Evolutionary conservation across 2,329 filamentous ascomycete genomes (phyloP), one percentile per base, ranked within the genome.

Genomic region (Fusarium stilboides): DNA sequence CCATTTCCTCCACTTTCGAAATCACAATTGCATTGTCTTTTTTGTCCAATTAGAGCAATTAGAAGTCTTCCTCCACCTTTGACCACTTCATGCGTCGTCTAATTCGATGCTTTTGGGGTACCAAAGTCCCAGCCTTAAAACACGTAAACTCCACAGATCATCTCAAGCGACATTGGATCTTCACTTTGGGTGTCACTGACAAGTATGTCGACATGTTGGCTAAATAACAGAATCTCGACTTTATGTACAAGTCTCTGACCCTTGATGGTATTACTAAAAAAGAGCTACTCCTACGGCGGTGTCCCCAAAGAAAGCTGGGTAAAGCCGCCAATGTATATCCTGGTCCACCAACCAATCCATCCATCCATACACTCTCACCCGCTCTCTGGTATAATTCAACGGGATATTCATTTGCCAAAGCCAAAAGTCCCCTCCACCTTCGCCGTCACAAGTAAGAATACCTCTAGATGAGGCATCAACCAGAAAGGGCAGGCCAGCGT

Each of bases 331-430:
- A 53, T 45, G 34, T 49, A 33, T 69, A 69, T 69, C 71, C 62
- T 69, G 45, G 44, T 60, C 50, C 14, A 45, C 45, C 39, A 40
- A 39, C 49, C 45, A 49, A 61, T 45, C 56, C 49, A 31, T 22
- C 17, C 42, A 33, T 46, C 39, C 39, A 45, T 45, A 43, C 37
- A 42, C 56, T 46, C 19, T 57, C 53, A 40, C 33, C 34, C 37
- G 56, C 45, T 65, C 61, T 71, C 57, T 71, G 51, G 61, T 73
- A 73, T 71, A 73, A 65, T 67, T 74, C 66, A 64, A 74, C 63
- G 65, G 72, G 60, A 75, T 74, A 71, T 68, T 59, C 68, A 62
- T 72, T 74, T 71, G 55, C 52, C 61, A 59, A 68, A 69, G 54
- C 51, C 53, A 58, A 64, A 37, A 65, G 59, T 49, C 22, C 31